Percentiles rank a stretch among this genome's conserved stretches.
Evolutionary conservation across 176 grass and related monocot genomes (phyloP).

Genomic region (Neostapfia colusana): DNA sequence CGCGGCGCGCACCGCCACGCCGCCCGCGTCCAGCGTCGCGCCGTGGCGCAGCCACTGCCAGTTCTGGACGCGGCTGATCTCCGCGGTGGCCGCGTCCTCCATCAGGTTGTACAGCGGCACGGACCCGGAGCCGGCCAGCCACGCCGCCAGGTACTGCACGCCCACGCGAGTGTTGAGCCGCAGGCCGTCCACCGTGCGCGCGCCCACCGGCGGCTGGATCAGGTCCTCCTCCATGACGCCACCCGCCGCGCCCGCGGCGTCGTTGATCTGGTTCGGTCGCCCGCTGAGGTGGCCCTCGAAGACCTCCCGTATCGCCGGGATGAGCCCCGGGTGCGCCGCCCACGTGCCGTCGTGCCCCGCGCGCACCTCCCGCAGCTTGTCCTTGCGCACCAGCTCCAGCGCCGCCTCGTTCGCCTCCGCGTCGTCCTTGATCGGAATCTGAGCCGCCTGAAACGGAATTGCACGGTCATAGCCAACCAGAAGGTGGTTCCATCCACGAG

Average conservation of each 20-base stretch:
- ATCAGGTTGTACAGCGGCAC: constrained; percentile 94
- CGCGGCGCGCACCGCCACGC: constrained; percentile 51
- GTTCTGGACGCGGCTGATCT: constrained; percentile 95
- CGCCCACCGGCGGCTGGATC: constrained; percentile 56
- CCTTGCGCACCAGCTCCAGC: constrained; percentile 77
- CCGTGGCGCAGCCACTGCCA: constrained; percentile 92
- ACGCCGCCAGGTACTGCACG: constrained; percentile 82
- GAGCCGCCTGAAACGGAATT: constrained; percentile 54
- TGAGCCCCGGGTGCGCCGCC: constrained; percentile 95
- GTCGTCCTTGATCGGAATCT: constrained; percentile 87
- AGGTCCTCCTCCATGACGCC: constrained; percentile 64
- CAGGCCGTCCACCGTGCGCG: constrained; percentile 70
- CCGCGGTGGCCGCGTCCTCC: constrained; percentile 95
- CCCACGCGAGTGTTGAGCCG: constrained; percentile 84
- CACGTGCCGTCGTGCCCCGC: constrained; percentile 94
- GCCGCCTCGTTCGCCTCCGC: constrained; percentile 78
- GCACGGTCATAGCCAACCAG: not conserved
- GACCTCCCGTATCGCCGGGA: constrained; percentile 69
- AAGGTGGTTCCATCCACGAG: no score
- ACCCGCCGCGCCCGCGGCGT: not conserved
- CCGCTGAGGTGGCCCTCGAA: constrained; percentile 64
- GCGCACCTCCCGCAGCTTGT: constrained; percentile 79
- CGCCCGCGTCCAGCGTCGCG: constrained; percentile 51
- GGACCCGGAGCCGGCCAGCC: constrained; percentile 71
- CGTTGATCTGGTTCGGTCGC: constrained; percentile 67